A percentile compares a stretch with the other conserved stretches of the same genome.
Conservation (phyloP, 768 basidiomycete genomes). For the Kwoniella newhampshirensis region DNA sequence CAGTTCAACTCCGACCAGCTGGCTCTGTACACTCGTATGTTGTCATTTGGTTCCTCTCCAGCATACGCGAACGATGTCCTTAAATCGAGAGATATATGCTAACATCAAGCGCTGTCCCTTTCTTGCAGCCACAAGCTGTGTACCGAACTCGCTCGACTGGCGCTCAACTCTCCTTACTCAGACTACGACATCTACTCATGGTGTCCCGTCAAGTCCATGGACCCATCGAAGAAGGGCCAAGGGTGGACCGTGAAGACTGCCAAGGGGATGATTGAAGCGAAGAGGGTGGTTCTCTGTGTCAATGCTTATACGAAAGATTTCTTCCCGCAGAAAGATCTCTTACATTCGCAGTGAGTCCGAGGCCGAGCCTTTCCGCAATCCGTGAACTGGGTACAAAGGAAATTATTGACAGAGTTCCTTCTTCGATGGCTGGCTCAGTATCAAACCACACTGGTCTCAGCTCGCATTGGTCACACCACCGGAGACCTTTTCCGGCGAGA, state of each 20-base stretch:
- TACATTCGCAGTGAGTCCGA: slow-evolving; percentile 5
- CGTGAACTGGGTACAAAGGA: too few relatives aligned
- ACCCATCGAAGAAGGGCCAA: background rate
- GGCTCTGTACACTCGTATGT: slow-evolving; percentile 1
- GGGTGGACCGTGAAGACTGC: slow-evolving; percentile 1
- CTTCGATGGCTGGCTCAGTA: background rate
- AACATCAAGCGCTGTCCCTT: background rate
- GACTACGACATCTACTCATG: slow-evolving; percentile 1
- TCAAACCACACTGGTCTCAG: background rate
- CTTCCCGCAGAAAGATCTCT: slow-evolving; percentile 12
- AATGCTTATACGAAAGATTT: slow-evolving; percentile 26
- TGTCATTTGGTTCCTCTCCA: too few relatives aligned
- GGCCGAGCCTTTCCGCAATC: background rate
- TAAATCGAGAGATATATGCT: too few relatives aligned
- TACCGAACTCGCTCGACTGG: background rate
- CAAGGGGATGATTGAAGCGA: slow-evolving; percentile 2
- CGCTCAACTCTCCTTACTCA: background rate
- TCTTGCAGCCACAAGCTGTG: background rate
- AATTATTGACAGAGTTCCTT: too few relatives aligned
- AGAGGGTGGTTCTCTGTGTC: slow-evolving; percentile 13
- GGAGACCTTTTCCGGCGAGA: slow-evolving; percentile 8
- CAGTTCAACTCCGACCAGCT: slow-evolving; percentile 2
- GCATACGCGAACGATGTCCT: too few relatives aligned
- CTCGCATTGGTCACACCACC: slow-evolving; percentile 27
- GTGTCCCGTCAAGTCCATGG: background rate